Evolutionary conservation across 176 grass and related monocot genomes (phyloP).

Genomic region (Aegilops tauschii): DNA sequence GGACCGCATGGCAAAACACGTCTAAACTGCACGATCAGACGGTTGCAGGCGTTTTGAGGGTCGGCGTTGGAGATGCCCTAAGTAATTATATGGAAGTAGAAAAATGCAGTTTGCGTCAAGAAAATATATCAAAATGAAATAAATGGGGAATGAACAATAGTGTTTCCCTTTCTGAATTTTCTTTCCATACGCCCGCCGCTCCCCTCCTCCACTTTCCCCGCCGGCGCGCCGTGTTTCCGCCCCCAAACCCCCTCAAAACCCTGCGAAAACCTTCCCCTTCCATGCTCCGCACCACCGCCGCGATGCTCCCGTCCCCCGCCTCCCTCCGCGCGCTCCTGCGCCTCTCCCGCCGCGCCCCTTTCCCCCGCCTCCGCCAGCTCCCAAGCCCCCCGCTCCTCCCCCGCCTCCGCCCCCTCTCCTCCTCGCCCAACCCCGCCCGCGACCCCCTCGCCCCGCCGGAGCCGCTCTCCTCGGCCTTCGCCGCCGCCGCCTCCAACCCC

Average conservation of each 20-base stretch:
- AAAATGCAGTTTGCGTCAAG: no score
- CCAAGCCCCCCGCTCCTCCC: not conserved
- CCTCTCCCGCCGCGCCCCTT: conserved; percentile 29
- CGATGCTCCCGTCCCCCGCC: conserved; percentile 37
- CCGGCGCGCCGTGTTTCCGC: not conserved
- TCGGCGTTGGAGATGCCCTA: no score
- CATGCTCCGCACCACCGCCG: conserved; percentile 20
- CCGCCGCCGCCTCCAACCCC: not conserved
- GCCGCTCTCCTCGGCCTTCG: not conserved
- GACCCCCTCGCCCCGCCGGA: conserved; percentile 2
- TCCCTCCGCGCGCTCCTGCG: conserved; percentile 29
- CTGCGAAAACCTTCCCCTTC: not conserved
- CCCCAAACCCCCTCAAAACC: conserved; percentile 30
- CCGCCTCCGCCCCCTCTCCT: conserved; percentile 20
- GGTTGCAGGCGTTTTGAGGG: no score
- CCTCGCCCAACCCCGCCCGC: conserved; percentile 21
- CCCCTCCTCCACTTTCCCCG: conserved; percentile 10
- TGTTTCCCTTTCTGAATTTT: not conserved
- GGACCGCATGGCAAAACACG: no score
- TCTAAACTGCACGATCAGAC: no score
- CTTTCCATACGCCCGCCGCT: not conserved
- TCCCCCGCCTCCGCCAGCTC: conserved; percentile 19
- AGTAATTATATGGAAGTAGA: no score
- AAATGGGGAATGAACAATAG: no score
- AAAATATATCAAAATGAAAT: no score